phyloP scores from a whole-genome alignment of 306 rosid genomes.

The Gastrolobium villosum region DNA sequence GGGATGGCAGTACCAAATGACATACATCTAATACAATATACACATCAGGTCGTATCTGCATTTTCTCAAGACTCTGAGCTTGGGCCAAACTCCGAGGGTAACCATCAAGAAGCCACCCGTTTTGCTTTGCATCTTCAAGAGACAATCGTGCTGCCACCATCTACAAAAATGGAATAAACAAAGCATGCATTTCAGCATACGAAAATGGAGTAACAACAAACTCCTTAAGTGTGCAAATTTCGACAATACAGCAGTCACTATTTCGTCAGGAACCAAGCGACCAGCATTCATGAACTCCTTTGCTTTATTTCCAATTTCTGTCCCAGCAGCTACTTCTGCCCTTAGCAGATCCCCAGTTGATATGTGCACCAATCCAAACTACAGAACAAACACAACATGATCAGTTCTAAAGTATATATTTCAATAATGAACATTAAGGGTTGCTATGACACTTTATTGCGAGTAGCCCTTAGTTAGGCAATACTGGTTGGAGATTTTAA shows the following conservation, averaged over 20 bases:
- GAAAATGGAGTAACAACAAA: conserved; percentile 24
- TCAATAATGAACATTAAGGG: neutral
- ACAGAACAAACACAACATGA: conserved; percentile 50
- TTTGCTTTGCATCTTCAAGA: conserved; percentile 69
- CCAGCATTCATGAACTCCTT: conserved; percentile 95
- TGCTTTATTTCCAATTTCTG: conserved; percentile 93
- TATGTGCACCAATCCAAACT: conserved; percentile 95
- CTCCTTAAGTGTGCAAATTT: conserved; percentile 28
- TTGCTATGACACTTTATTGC: neutral
- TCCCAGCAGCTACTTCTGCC: conserved; percentile 84
- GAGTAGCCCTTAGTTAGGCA: neutral
- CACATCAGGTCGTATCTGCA: conserved; percentile 83
- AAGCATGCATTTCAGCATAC: conserved; percentile 34
- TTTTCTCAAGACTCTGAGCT: conserved; percentile 79
- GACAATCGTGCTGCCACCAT: conserved; percentile 87
- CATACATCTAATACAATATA: conserved; percentile 86
- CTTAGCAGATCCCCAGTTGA: conserved; percentile 95
- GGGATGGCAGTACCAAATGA: conserved; percentile 36
- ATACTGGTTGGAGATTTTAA: too few species aligned
- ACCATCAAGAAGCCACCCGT: conserved; percentile 99
- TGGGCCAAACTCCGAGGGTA: conserved; percentile 83
- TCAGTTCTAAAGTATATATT: conserved; percentile 3
- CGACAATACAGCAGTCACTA: conserved; percentile 78
- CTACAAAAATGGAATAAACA: conserved; percentile 49
- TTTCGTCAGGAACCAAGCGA: conserved; percentile 90